Evolutionary conservation across 257 asterid genomes (phyloP).

Genomic region (Pogostemon cablin): DNA sequence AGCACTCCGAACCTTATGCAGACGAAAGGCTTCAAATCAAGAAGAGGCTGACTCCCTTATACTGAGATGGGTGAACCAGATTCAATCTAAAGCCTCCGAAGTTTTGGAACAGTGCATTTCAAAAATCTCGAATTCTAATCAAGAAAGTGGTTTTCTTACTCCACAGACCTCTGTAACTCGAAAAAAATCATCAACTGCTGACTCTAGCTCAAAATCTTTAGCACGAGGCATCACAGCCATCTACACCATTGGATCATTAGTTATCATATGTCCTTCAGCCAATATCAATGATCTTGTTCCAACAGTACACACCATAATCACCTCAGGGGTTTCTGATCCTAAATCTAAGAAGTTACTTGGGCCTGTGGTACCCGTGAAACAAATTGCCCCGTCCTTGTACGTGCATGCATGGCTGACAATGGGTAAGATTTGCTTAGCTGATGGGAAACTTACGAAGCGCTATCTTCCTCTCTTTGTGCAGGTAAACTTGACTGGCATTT

Average conservation of each 20-base stretch:
- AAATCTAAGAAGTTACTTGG: constrained; percentile 53
- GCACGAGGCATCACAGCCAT: constrained; percentile 61
- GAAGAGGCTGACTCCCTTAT: constrained; percentile 74
- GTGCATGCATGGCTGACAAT: constrained; percentile 86
- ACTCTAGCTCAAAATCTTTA: constrained; percentile 42
- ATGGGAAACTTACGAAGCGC: constrained; percentile 86
- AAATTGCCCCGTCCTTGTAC: constrained; percentile 70
- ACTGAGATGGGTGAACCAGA: constrained; percentile 70
- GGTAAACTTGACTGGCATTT: constrained; percentile 48
- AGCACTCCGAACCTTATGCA: constrained; percentile 87
- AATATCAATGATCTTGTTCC: constrained; percentile 62
- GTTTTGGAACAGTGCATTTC: constrained; percentile 63
- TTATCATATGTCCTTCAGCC: constrained; percentile 70
- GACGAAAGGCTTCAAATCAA: constrained; percentile 56
- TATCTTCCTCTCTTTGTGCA: constrained; percentile 95
- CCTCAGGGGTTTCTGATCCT: constrained; percentile 59
- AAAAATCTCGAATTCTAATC: constrained; percentile 39
- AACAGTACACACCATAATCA: constrained; percentile 70
- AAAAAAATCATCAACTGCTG: constrained; percentile 44
- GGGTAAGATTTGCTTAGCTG: constrained; percentile 96
- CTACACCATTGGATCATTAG: constrained; percentile 82
- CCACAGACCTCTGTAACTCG: constrained; percentile 47
- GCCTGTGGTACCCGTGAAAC: constrained; percentile 51
- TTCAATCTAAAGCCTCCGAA: constrained; percentile 61
- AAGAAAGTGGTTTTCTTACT: constrained; percentile 50